A percentile compares a stretch with the other conserved stretches of the same genome.
Conservation (phyloP, 768 basidiomycete genomes). For the Pleurotus tuber-regium region DNA sequence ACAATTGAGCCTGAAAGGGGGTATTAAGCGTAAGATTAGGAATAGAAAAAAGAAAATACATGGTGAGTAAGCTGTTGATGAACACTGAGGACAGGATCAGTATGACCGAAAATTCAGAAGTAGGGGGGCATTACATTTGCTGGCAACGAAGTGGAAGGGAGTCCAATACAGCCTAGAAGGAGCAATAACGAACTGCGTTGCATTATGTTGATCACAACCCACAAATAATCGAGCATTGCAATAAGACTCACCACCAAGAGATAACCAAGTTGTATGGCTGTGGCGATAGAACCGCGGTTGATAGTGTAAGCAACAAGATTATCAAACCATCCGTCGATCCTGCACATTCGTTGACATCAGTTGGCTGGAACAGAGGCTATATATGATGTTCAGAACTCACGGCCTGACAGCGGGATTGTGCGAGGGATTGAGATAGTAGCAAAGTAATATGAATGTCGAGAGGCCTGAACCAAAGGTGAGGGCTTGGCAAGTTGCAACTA, state of each 20-base stretch:
- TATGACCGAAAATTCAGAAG: background rate
- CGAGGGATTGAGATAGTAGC: constrained; percentile 14
- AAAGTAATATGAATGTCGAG: constrained; percentile 9
- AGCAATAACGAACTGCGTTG: constrained; percentile 19
- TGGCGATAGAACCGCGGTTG: constrained; percentile 15
- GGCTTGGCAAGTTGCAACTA: constrained; percentile 13
- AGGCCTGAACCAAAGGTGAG: constrained; percentile 15
- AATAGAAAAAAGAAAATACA: constrained; percentile 8
- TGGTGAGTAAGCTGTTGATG: constrained; percentile 21
- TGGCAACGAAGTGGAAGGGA: constrained; percentile 23
- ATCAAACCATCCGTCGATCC: constrained; percentile 16
- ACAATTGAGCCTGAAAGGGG: constrained; percentile 19
- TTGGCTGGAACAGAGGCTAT: background rate
- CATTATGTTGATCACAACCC: background rate
- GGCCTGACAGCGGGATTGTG: constrained; percentile 9
- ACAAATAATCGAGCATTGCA: background rate
- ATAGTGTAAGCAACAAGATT: constrained; percentile 17
- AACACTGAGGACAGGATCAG: constrained; percentile 14
- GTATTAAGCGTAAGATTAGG: background rate
- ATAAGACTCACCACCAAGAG: constrained; percentile 16
- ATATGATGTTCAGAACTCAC: constrained; percentile 3
- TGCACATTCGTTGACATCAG: background rate
- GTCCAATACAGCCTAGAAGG: constrained; percentile 24
- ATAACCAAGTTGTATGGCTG: constrained; percentile 19
- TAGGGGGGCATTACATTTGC: constrained; percentile 18